Conservation (phyloP, 2,329 filamentous ascomycete species). For the Pochonia chlamydosporia region DNA sequence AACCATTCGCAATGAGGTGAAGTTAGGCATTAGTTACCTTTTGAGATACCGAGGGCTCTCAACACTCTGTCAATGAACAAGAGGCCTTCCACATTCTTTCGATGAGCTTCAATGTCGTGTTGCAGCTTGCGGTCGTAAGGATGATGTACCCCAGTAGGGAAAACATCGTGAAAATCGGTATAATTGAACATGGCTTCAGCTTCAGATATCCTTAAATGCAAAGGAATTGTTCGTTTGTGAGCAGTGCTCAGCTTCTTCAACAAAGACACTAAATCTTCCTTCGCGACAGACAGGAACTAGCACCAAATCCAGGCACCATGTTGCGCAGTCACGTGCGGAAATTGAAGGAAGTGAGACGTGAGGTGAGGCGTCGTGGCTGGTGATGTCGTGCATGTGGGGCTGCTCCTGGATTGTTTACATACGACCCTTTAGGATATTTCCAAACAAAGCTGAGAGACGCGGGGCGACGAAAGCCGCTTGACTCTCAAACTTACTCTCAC, state of each 20-base stretch:
- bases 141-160: slow-evolving; percentile 53
- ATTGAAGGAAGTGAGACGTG: too few relatives aligned
- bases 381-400: neutral
- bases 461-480: slow-evolving; percentile 13
- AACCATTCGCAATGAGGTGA: neutral
- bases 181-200: slow-evolving; percentile 52
- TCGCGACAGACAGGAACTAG: too few relatives aligned
- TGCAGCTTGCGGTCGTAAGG: slow-evolving; percentile 56
- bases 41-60: slow-evolving; percentile 60
- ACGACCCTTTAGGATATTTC: slow-evolving; percentile 30
- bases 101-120: slow-evolving; percentile 59
- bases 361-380: slow-evolving; percentile 4
- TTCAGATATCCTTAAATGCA: neutral
- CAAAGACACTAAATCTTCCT: too few relatives aligned
- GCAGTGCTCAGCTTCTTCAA: neutral
- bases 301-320: neutral
- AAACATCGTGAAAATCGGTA: slow-evolving; percentile 63
- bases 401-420: slow-evolving; percentile 32
- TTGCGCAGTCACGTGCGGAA: slow-evolving; percentile 17
- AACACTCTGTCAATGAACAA: slow-evolving; percentile 79
- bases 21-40: slow-evolving; percentile 43
- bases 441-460: slow-evolving; percentile 25
- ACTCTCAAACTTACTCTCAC: slow-evolving; percentile 1
- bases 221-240: neutral
- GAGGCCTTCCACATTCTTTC: slow-evolving; percentile 61